These are phyloP conservation scores for Claviceps sorghi DNA, from an alignment of 2,329 filamentous ascomycete genomes.

Conservation along the genomic window DNA sequence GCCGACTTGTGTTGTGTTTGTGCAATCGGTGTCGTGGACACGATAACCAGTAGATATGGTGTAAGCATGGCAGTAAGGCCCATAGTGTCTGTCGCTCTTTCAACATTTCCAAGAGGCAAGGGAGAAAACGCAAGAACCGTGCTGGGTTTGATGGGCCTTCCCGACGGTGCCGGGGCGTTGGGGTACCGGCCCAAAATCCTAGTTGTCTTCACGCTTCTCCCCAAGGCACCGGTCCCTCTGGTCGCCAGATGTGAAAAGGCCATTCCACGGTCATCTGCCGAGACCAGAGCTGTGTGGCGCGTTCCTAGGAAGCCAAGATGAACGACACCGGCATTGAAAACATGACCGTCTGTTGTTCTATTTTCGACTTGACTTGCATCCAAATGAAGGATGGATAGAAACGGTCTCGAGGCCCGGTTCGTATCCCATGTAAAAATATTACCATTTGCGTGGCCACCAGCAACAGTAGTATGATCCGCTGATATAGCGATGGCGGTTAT, in stretches of 20 bases:
- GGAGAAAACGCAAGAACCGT: constrained; percentile 87
- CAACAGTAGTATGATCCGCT: constrained; percentile 84
- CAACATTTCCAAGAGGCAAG: constrained; percentile 84
- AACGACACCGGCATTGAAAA: constrained; percentile 61
- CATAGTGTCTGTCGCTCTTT: constrained; percentile 72
- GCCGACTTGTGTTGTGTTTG: constrained; percentile 93
- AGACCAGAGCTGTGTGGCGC: constrained; percentile 84
- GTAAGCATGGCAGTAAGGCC: constrained; percentile 91
- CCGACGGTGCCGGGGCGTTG: constrained; percentile 43
- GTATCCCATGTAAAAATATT: constrained; percentile 97
- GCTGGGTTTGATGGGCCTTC: constrained; percentile 71
- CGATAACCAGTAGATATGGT: constrained; percentile 87
- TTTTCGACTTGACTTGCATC: constrained; percentile 49
- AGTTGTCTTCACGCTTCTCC: constrained; percentile 73
- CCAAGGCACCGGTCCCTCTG: constrained; percentile 73
- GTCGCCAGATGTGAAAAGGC: constrained; percentile 95
- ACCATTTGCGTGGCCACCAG: constrained; percentile 76
- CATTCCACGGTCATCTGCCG: constrained; percentile 90
- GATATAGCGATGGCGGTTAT: constrained; percentile 81
- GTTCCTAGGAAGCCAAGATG: constrained; percentile 94
- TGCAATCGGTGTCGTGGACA: constrained; percentile 89
- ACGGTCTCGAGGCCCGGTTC: constrained; percentile 64
- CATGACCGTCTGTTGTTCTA: constrained; percentile 65
- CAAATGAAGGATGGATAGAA: constrained; percentile 71
- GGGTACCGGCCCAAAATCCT: constrained; percentile 88